Evolutionary conservation across 2,329 filamentous ascomycete species (phyloP), one percentile per base, ranked within the genome.

Genomic region (Chaetomium olivaceum): DNA sequence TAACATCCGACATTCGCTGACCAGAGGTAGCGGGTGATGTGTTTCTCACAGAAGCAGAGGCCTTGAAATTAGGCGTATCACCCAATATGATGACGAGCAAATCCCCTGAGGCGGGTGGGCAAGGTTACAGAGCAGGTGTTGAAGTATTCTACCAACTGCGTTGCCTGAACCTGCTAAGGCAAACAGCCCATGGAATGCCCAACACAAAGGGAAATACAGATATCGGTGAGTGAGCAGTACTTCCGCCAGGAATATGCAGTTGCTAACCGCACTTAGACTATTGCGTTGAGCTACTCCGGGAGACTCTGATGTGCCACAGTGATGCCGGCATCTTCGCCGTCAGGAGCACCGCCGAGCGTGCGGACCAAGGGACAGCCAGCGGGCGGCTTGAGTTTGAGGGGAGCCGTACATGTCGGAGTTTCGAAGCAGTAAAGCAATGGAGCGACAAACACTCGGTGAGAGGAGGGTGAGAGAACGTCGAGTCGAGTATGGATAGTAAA

Each of bases 231-330:
- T 58, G 21, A 16, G 9, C 9, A 36, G 8, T 14, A 33, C 31
- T 23, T 14, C n/a, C 1, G 23, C 29, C 19, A 14, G 4, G 31
- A 4, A 9, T 2, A 23, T 1, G 3, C 29, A 21, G 31, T 19
- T 25, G 14, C 54, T 57, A 31, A 57, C 23, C 21, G 7, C 31
- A 14, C 31, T 16, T 33, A 57, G 54, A 57, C 16, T 57, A 58
- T 14, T 58, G 56, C 12, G 36, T 58, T 14, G 56, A 58, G 23
- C 33, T 27, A 36, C 56, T 58, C 21, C 56, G 56, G 7, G 36
- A 58, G 33, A 23, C 33, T 58, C 23, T 46, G 11, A 46, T 46
- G 56, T 58, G 33, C 56, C 56, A 58, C 36, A 46, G 56, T 23
- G 36, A 58, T n/a, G 56, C 33, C 2, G 56, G 21, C 56, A 19